A percentile compares a stretch with the other conserved stretches of the same genome.
These are phyloP conservation scores for Dictyostelium citrinum DNA, from an alignment of 78 protist genomes.

Conservation along the genomic window DNA sequence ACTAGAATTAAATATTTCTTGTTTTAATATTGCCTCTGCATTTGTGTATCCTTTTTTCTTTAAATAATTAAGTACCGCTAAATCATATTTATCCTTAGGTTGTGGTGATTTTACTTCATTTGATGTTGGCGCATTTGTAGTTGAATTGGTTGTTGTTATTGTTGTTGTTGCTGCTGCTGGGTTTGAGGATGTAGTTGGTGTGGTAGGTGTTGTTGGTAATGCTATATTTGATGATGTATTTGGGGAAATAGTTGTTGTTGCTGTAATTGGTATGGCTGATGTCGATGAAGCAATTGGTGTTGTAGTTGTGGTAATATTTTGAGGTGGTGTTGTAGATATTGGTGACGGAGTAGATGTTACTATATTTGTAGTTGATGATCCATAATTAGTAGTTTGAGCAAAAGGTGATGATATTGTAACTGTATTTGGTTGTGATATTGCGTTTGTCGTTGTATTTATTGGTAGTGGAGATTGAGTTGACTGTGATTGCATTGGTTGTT, in stretches of 20 bases:
- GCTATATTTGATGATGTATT: not conserved
- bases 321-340: not conserved
- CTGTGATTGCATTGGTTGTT: not conserved
- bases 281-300: not conserved
- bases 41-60: conserved; percentile 40
- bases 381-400: not conserved
- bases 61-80: conserved; percentile 36
- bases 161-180: not conserved
- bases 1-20: not conserved
- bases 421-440: not conserved
- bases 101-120: not conserved
- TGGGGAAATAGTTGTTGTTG: not conserved
- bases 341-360: not conserved
- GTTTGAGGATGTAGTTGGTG: not conserved
- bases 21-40: conserved; percentile 32
- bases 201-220: not conserved
- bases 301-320: not conserved
- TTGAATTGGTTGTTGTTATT: not conserved
- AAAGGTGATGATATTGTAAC: not conserved
- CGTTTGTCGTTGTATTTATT: not conserved
- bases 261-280: not conserved
- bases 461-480: not conserved
- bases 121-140: not conserved
- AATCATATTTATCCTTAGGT: conserved; percentile 5
- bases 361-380: not conserved